Base-by-base conservation (phyloP, 2,329 filamentous ascomycete species). In the Penicillium hordei region DNA sequence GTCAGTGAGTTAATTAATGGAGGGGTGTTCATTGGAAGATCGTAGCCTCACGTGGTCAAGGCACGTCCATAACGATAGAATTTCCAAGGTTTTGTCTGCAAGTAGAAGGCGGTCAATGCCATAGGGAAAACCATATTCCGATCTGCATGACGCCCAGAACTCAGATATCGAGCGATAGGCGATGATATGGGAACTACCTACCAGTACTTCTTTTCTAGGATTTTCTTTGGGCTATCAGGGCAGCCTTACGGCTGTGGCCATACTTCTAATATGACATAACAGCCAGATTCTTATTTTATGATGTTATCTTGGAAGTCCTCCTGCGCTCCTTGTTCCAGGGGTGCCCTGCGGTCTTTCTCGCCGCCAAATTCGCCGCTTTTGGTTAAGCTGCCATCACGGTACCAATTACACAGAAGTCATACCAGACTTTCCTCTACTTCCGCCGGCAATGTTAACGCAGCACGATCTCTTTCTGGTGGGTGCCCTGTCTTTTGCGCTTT, bases 261-360 rank as follows among this genome's bases (percentile, higher is more conserved):
- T 33, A 27, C 27, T 44, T 44, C 39, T 52, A 64, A 13, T 51
- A 70, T 71, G 65, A 59, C 62, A 59, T 69, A 63, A 61, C n/a
- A 4, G 15, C 3, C 12, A 51, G 5, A n/a, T 8, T 25, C 1
- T 44, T 19, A 33, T 36, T 36, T 36, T 50, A 66, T 51, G 38
- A 67, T 67, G 64, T 59, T 65, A 62, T 65, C 68, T 61, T 68
- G 65, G 66, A 68, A 66, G 60, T 60, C 60, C 52, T 65, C 65
- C 50, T 68, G 64, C 62, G 33, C 64, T 59, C 70, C 72, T 65
- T 71, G 53, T 65, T 68, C 65, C 44, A 70, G 69, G 70, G 70
- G 67, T 61, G 61, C 67, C 25, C 56, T 65, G 52, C 67, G 64
- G 53, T 68, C 65, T 50, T 67, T 62, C 50, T 58, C 63, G 49